phyloP scores from a whole-genome alignment of 768 basidiomycete species.

The Russula compacta region DNA sequence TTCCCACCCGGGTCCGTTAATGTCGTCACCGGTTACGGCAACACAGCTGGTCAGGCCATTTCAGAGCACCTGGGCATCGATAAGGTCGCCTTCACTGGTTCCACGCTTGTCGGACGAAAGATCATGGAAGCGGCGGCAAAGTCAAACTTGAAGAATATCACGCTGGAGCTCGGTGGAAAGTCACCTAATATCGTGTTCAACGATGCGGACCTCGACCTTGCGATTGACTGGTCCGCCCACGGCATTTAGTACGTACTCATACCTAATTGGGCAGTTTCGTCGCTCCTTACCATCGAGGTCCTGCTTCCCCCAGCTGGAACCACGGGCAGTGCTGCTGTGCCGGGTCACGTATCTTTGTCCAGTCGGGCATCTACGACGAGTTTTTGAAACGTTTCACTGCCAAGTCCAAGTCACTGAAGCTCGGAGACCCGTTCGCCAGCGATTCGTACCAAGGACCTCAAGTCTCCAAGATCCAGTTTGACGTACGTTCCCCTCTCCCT shows the following conservation, averaged over 20 bases:
- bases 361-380: slow-evolving; percentile 68
- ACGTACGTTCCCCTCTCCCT: slow-evolving; percentile 38
- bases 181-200: slow-evolving; percentile 53
- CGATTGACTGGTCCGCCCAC: slow-evolving; percentile 47
- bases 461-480: slow-evolving; percentile 65
- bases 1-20: slow-evolving; percentile 59
- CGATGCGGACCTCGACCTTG: slow-evolving; percentile 49
- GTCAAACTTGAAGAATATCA: slow-evolving; percentile 60
- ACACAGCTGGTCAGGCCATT: slow-evolving; percentile 48
- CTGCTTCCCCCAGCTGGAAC: slow-evolving; percentile 40
- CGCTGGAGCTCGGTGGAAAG: slow-evolving; percentile 73
- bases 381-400: slow-evolving; percentile 55
- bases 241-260: slow-evolving; percentile 46
- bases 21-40: slow-evolving; percentile 47
- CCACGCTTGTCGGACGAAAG: slow-evolving; percentile 51
- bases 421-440: slow-evolving; percentile 62
- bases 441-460: slow-evolving; percentile 68
- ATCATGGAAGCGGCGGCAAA: slow-evolving; percentile 52
- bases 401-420: slow-evolving; percentile 43
- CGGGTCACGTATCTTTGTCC: slow-evolving; percentile 76
- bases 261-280: neutral
- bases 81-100: slow-evolving; percentile 71
- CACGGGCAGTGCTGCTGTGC: slow-evolving; percentile 75
- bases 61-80: slow-evolving; percentile 46
- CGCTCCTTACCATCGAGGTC: neutral